These are phyloP conservation scores for Irineochytrium annulatum DNA, from an alignment of 192 early-diverging fungal genomes.

Conservation along the genomic window DNA sequence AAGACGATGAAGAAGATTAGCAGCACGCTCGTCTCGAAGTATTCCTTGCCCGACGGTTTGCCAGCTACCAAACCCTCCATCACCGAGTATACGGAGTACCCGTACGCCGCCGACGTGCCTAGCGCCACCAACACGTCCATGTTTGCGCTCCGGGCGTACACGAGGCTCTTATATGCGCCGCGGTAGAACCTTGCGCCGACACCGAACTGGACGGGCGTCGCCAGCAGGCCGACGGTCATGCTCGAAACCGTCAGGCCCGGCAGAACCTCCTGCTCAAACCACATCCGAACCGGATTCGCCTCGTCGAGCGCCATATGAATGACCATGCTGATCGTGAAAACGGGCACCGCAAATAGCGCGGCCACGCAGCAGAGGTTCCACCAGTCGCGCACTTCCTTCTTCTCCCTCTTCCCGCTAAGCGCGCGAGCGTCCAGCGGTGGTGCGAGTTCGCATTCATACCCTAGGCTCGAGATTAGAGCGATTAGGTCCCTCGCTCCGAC, in stretches of 20 bases:
- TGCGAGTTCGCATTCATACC: conserved; percentile 50
- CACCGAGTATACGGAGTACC: conserved; percentile 56
- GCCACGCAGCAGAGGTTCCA: conserved; percentile 43
- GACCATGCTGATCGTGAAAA: conserved; percentile 68
- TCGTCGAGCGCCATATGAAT: conserved; percentile 62
- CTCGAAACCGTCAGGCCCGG: conserved; percentile 54
- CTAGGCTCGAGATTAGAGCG: conserved; percentile 53
- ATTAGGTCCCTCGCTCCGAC: conserved; percentile 65
- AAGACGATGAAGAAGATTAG: conserved; percentile 77
- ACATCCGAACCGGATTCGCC: conserved; percentile 36
- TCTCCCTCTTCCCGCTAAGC: conserved; percentile 31
- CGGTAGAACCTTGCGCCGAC: conserved; percentile 65
- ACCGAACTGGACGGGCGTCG: conserved; percentile 72
- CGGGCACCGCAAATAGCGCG: conserved; percentile 61
- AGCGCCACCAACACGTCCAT: conserved; percentile 79
- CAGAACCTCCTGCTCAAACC: conserved; percentile 44
- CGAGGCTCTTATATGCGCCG: conserved; percentile 59
- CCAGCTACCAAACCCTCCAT: conserved; percentile 39
- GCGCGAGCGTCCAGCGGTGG: conserved; percentile 21
- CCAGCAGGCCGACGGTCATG: conserved; percentile 52
- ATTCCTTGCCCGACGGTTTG: conserved; percentile 32
- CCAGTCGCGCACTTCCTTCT: conserved; percentile 40
- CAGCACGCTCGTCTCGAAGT: conserved; percentile 75
- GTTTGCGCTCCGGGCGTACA: conserved; percentile 60
- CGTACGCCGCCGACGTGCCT: conserved; percentile 70